Conservation (phyloP, 1,139 yeast genomes). For the Taphrina betulina region DNA sequence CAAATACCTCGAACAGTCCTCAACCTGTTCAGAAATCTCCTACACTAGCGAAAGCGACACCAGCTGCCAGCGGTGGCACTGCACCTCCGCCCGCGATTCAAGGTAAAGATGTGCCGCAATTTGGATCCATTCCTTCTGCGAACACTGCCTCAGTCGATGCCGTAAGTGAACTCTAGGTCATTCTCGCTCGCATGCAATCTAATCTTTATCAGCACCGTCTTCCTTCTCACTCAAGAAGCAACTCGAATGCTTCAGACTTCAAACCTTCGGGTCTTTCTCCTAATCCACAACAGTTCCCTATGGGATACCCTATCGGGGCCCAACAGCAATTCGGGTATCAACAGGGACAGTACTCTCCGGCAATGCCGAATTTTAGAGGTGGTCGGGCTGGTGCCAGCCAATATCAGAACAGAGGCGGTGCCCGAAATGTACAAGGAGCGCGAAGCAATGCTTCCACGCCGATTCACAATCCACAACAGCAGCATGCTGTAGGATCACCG, state of each 20-base stretch:
- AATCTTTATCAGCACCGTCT: too few relatives aligned
- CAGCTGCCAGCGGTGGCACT: constrained; percentile 25
- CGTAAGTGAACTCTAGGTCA: too few relatives aligned
- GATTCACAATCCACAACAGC: constrained; percentile 16
- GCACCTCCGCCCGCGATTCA: constrained; percentile 21
- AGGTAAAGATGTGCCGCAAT: constrained; percentile 23
- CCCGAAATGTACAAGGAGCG: constrained; percentile 3
- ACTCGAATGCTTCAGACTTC: constrained; percentile 22
- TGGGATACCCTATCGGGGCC: neutral
- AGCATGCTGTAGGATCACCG: constrained; percentile 16
- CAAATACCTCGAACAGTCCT: constrained; percentile 5
- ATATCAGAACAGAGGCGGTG: constrained; percentile 7
- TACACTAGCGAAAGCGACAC: neutral
- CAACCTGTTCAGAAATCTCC: constrained; percentile 12
- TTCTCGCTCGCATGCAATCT: neutral
- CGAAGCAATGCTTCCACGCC: constrained; percentile 14
- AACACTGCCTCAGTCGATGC: constrained; percentile 3
- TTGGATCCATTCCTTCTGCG: constrained; percentile 18
- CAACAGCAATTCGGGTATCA: neutral
- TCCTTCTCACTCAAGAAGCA: constrained; percentile 12
- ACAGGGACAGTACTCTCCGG: constrained; percentile 16
- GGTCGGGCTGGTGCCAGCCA: constrained; percentile 23
- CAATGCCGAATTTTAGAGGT: constrained; percentile 24
- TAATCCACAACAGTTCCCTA: neutral
- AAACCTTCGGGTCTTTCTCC: constrained; percentile 19